Evolutionary conservation across 148 eudicot species (phyloP), one percentile per base, ranked within the genome.

Genomic region (Hydrangea macrophylla): DNA sequence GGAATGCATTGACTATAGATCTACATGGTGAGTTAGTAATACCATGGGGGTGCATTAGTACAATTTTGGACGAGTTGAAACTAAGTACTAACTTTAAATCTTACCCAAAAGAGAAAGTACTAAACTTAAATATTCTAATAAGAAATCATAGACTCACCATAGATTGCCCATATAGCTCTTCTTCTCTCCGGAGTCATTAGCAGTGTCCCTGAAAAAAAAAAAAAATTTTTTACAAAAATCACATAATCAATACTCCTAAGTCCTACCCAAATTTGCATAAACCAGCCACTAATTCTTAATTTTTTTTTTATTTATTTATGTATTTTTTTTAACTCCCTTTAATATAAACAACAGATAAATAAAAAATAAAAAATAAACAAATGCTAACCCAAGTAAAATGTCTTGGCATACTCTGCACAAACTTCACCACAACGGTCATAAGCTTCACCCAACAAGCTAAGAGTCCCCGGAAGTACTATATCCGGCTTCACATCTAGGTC

Each of bases 131-230:
- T n/a, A n/a, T n/a, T 30, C 31, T 54, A 27, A 63, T 48, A 32
- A 17, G 53, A 32, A 9, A 31, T 13, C 6, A 28, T 55, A 25
- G 42, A 37, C 83, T 77, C 63, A 91, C 99, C 99, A 67, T 94
- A 94, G 32, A 94, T 94, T 66, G 99, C 99, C 99, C 99, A 94
- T 45, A 94, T 89, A 67, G 99, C 99, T 75, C 74, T 86, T 68
- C 92, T 77, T 71, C 83, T 94, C 74, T 86, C 88, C 17, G 97
- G 90, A n/a, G 97, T 94, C 99, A 94, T 94, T 53, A 94, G 82
- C 72, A 83, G 53, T 40, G 99, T 94, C 64, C 99, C 99, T 94
- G 84, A 48, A 60, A 73, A 40, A 27, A 32, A 22, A 51, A 50
- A 36, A 54, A 36, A 45, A 65, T 57, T 59, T 26, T 2, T 22